Evolutionary conservation across 176 grass and related monocot species (phyloP).

Genomic region (Sorghum bicolor): Sorghum_bicolor_NCBIv3 NC_012873.2:52501501-52502000

Average conservation of each 20-base stretch:
- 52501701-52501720: conserved; percentile 27
- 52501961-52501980: conserved; percentile 27
- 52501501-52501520: conserved; percentile 29
- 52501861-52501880: conserved; percentile 38
- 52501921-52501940: conserved; percentile 52
- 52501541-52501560: conserved; percentile 33
- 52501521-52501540: conserved; percentile 26
- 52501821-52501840: conserved; percentile 24
- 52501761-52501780: conserved; percentile 30
- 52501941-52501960: conserved; percentile 45
- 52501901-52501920: conserved; percentile 30
- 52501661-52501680: conserved; percentile 10
- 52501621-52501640: conserved; percentile 2
- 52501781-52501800: conserved; percentile 9
- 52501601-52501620: conserved; percentile 24
- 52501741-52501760: conserved; percentile 15
- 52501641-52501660: conserved; percentile 36
- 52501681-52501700: conserved; percentile 34
- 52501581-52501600: conserved; percentile 40
- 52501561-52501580: conserved; percentile 30
- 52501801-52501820: conserved; percentile 23
- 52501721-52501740: conserved; percentile 24
- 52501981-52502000: conserved; percentile 28
- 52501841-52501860: conserved; percentile 21
- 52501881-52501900: conserved; percentile 24